Evolutionary conservation across 1,139 yeast species (phyloP).

Genomic region (Candida sojae): DNA sequence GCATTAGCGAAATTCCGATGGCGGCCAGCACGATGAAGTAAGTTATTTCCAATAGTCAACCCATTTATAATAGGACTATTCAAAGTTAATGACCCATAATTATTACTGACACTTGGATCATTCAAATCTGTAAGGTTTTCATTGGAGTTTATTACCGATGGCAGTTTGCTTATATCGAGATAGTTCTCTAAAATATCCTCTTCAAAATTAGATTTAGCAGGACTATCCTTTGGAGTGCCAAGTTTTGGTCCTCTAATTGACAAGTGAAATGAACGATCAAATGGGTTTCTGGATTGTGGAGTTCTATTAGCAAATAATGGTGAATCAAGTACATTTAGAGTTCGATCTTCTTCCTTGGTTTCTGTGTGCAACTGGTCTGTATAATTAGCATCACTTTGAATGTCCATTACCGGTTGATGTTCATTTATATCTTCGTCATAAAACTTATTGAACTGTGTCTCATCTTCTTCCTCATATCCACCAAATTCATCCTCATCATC

Average conservation of each 20-base stretch:
- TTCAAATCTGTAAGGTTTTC: background rate
- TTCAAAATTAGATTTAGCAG: constrained; percentile 11
- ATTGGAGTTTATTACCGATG: constrained; percentile 6
- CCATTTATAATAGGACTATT: constrained; percentile 42
- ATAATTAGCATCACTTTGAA: constrained; percentile 3
- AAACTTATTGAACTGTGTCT: constrained; percentile 26
- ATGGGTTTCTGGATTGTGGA: constrained; percentile 15
- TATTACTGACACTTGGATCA: background rate
- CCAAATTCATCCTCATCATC: constrained; percentile 53
- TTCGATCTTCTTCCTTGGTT: background rate
- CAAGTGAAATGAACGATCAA: constrained; percentile 30
- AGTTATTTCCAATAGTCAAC: constrained; percentile 33
- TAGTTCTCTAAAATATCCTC: constrained; percentile 39
- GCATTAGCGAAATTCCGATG: constrained; percentile 5
- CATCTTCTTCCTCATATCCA: constrained; percentile 54
- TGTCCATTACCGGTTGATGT: background rate
- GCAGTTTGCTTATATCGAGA: constrained; percentile 21
- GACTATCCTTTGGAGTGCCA: constrained; percentile 13
- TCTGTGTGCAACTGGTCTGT: background rate
- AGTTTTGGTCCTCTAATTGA: constrained; percentile 29
- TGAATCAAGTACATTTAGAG: constrained; percentile 2
- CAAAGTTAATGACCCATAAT: constrained; percentile 29
- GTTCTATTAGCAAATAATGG: constrained; percentile 1
- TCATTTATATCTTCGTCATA: constrained; percentile 20
- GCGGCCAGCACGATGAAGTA: constrained; percentile 21